A percentile compares a stretch with the other conserved stretches of the same genome.
phyloP scores from a whole-genome alignment of 192 early-diverging fungal species.

The Gryganskiella cystojenkinii region DNA sequence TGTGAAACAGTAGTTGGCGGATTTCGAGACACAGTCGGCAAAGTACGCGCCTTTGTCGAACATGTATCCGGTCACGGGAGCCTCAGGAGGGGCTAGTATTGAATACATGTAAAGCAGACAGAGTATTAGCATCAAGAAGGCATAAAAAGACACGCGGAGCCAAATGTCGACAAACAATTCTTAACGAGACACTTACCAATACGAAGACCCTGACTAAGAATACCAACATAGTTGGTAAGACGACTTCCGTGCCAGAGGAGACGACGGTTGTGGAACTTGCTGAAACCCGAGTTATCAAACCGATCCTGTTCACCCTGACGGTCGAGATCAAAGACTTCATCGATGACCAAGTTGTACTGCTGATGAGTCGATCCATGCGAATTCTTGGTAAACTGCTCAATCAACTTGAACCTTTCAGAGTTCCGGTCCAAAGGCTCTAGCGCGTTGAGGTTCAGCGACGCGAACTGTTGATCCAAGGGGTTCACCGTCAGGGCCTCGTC shows the following conservation, averaged over 20 bases:
- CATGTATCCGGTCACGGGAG: conserved; percentile 75
- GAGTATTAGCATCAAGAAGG: background rate
- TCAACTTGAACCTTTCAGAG: conserved; percentile 64
- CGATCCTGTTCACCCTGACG: conserved; percentile 68
- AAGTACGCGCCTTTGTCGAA: conserved; percentile 90
- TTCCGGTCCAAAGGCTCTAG: conserved; percentile 64
- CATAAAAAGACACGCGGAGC: no score
- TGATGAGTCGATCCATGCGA: conserved; percentile 73
- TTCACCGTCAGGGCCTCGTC: conserved; percentile 53
- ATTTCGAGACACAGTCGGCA: conserved; percentile 83
- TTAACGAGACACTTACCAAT: conserved; percentile 21
- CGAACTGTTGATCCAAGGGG: conserved; percentile 70
- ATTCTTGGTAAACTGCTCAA: conserved; percentile 69
- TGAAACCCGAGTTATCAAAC: conserved; percentile 55
- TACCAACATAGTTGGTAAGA: conserved; percentile 81
- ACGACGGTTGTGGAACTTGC: conserved; percentile 68
- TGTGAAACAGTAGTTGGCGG: conserved; percentile 75
- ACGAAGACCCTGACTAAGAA: conserved; percentile 71
- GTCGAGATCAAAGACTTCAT: conserved; percentile 64
- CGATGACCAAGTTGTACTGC: conserved; percentile 53
- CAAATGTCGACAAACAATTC: no score
- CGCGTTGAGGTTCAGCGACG: conserved; percentile 62
- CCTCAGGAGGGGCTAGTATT: conserved; percentile 76
- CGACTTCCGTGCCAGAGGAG: conserved; percentile 86
- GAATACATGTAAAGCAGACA: conserved; percentile 12